These are phyloP conservation scores for Fusarium austroafricanum DNA, from an alignment of 2,329 filamentous ascomycete species.

Conservation along the genomic window DNA sequence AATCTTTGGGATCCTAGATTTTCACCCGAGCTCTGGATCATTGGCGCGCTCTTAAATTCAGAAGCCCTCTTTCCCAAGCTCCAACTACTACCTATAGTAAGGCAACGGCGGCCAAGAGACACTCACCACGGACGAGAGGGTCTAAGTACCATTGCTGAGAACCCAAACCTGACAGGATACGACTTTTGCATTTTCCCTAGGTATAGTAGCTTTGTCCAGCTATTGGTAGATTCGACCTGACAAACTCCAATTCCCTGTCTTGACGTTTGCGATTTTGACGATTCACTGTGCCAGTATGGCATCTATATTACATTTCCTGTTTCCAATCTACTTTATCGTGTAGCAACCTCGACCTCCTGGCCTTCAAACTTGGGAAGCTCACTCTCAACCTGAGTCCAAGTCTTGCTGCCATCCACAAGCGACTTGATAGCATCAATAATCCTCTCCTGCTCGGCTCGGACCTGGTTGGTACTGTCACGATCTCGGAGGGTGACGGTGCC, in stretches of 20 bases:
- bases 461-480: conserved; percentile 90
- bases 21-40: conserved; percentile 17
- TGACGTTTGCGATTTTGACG: conserved; percentile 5
- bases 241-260: conserved; percentile 24
- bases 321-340: conserved; percentile 46
- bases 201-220: conserved; percentile 8
- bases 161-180: neutral
- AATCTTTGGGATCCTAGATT: conserved; percentile 24
- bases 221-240: conserved; percentile 20
- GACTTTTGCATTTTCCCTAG: conserved; percentile 13
- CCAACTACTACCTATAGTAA: neutral
- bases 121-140: too few relatives aligned
- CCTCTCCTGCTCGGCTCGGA: conserved; percentile 83
- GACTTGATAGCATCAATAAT: conserved; percentile 80
- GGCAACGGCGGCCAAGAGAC: neutral
- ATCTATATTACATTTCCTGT: conserved; percentile 42
- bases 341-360: conserved; percentile 69
- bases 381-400: conserved; percentile 75
- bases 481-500: conserved; percentile 88
- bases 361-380: conserved; percentile 87
- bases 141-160: neutral
- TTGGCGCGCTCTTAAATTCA: conserved; percentile 12
- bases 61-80: neutral
- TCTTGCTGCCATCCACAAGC: conserved; percentile 61
- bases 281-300: conserved; percentile 12